Percentiles rank a stretch among this genome's conserved stretches.
These are phyloP conservation scores for Malassezia japonica DNA, from an alignment of 1,284 basidiomycete genomes.

Conservation along the genomic window DNA sequence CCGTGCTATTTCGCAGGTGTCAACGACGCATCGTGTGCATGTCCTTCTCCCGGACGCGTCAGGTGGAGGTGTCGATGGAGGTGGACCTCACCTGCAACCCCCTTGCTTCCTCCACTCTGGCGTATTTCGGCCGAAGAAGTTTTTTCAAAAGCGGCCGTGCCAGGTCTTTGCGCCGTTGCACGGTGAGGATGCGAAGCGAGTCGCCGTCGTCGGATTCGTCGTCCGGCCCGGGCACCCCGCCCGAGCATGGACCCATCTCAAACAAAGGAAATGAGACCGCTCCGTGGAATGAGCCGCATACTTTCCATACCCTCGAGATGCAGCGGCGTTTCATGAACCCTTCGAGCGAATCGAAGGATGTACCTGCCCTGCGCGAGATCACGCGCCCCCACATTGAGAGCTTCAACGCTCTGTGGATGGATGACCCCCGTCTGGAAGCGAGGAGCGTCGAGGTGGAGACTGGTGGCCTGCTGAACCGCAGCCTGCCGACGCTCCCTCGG, in stretches of 20 bases:
- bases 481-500: slow-evolving; percentile 72
- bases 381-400: slow-evolving; percentile 88
- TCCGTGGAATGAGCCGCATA: slow-evolving; percentile 39
- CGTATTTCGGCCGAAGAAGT: slow-evolving; percentile 2
- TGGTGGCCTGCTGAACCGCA: slow-evolving; percentile 69
- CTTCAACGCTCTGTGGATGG: slow-evolving; percentile 69
- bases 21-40: too few species aligned
- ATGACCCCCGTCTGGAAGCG: slow-evolving; percentile 37
- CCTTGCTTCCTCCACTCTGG: background rate
- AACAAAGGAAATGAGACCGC: background rate
- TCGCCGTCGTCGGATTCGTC: slow-evolving; percentile 10
- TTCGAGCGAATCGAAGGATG: slow-evolving; percentile 60
- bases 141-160: background rate
- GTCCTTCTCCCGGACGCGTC: too few species aligned
- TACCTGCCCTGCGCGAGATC: slow-evolving; percentile 81
- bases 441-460: slow-evolving; percentile 57
- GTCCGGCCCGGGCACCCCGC: slow-evolving; percentile 15
- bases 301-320: slow-evolving; percentile 73
- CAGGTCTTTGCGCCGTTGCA: background rate
- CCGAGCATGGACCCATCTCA: background rate
- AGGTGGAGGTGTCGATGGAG: too few species aligned
- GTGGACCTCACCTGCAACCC: too few species aligned
- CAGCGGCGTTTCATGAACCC: slow-evolving; percentile 76
- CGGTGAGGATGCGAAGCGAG: slow-evolving; percentile 8
- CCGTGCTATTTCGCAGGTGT: too few species aligned